Evolutionary conservation across 441 rosid species (phyloP).

Genomic region (Adansonia madagascariensis): DNA sequence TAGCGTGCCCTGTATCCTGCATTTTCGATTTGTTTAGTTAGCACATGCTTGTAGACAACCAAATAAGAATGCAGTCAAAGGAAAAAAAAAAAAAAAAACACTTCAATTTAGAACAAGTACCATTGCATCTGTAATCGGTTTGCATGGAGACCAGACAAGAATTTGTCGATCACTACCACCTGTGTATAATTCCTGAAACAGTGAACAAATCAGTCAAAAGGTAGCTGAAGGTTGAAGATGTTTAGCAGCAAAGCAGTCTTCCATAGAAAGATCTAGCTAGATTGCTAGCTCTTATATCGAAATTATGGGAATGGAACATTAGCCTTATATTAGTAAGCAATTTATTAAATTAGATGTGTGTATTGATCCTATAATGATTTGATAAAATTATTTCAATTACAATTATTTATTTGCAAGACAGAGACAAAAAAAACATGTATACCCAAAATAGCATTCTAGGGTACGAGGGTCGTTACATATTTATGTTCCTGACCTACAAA

Average conservation of each 20-base stretch:
- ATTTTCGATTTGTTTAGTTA: constrained; percentile 1
- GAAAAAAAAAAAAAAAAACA: not conserved
- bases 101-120: constrained; percentile 34
- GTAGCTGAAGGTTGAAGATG: not conserved
- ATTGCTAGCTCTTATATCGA: not conserved
- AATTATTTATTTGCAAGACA: not conserved
- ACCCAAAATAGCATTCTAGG: not conserved
- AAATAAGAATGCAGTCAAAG: not conserved
- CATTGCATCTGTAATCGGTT: constrained; percentile 43
- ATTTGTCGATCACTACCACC: constrained; percentile 84
- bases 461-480: not conserved
- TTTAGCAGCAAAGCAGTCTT: not conserved
- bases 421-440: not conserved
- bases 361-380: not conserved
- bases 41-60: constrained; percentile 9
- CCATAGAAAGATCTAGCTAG: not conserved
- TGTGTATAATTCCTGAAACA: constrained; percentile 76
- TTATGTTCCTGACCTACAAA: not conserved
- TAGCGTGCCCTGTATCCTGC: constrained; percentile 46
- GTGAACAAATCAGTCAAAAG: constrained; percentile 27
- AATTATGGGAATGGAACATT: not conserved
- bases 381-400: not conserved
- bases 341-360: not conserved
- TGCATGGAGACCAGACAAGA: constrained; percentile 84
- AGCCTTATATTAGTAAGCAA: not conserved